phyloP scores from a whole-genome alignment of 441 rosid species.

The Croton laevigatus region DNA sequence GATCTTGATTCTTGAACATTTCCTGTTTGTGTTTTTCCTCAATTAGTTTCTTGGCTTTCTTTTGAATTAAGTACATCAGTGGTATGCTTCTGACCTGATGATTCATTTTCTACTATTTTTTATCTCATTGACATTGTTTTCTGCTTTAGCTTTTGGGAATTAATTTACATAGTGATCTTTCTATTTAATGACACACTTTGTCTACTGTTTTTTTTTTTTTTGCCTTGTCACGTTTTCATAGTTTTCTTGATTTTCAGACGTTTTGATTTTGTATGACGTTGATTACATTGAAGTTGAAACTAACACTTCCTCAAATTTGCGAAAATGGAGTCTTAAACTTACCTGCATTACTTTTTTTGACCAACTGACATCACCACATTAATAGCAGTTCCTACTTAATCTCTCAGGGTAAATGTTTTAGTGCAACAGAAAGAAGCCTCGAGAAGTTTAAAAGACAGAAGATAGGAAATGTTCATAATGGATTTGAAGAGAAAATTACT shows the following conservation, averaged over 20 bases:
- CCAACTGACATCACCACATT: background rate
- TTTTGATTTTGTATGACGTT: background rate
- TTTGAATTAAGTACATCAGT: background rate
- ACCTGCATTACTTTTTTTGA: background rate
- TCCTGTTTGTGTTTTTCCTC: conserved; percentile 6
- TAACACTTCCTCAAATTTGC: background rate
- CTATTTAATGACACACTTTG: background rate
- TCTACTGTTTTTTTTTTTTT: too few species aligned
- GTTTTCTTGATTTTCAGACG: background rate
- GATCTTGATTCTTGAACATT: conserved; percentile 11
- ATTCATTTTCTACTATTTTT: background rate
- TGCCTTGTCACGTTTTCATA: background rate
- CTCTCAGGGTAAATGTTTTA: conserved; percentile 33
- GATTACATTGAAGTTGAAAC: background rate
- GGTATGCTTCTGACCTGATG: background rate
- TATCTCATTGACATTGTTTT: background rate
- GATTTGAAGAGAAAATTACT: conserved; percentile 23
- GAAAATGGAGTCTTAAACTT: background rate
- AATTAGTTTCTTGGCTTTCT: background rate
- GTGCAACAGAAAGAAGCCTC: conserved; percentile 25
- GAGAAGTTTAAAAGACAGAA: conserved; percentile 43
- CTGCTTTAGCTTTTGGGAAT: background rate
- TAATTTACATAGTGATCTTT: background rate
- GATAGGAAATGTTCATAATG: conserved; percentile 12
- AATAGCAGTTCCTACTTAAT: conserved; percentile 6